phyloP scores from a whole-genome alignment of 768 basidiomycete species.

The Clitopilus passeckerianus region DNA sequence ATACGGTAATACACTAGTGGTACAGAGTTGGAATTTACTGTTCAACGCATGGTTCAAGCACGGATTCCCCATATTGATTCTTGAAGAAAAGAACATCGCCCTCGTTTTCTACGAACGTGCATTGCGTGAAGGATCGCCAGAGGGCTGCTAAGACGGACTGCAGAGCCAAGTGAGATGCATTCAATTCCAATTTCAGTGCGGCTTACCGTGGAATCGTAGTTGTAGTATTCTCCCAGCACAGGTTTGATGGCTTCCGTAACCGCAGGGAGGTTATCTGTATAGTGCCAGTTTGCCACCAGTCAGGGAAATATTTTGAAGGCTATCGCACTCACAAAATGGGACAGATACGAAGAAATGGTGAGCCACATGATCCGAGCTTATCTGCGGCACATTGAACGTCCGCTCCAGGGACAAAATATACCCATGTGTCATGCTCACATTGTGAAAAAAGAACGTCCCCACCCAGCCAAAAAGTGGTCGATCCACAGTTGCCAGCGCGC shows the following conservation, averaged over 20 bases:
- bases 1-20: neutral
- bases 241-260: slow-evolving; percentile 41
- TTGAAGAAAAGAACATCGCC: slow-evolving; percentile 53
- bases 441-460: slow-evolving; percentile 52
- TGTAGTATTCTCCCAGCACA: slow-evolving; percentile 50
- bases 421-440: slow-evolving; percentile 24
- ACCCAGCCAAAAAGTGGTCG: slow-evolving; percentile 56
- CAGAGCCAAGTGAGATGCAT: neutral
- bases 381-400: slow-evolving; percentile 19
- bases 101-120: slow-evolving; percentile 52
- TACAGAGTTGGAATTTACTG: neutral
- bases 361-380: slow-evolving; percentile 46
- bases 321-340: slow-evolving; percentile 47
- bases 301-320: neutral
- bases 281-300: neutral
- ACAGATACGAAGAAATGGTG: slow-evolving; percentile 58
- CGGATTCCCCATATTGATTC: slow-evolving; percentile 39
- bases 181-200: neutral
- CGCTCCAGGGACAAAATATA: neutral
- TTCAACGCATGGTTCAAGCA: slow-evolving; percentile 14
- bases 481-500: slow-evolving; percentile 58
- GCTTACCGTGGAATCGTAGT: slow-evolving; percentile 52
- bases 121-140: slow-evolving; percentile 57
- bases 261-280: slow-evolving; percentile 43
- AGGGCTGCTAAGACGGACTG: slow-evolving; percentile 41